Percentiles rank a stretch among this genome's conserved stretches.
phyloP scores from a whole-genome alignment of 2,329 filamentous ascomycete genomes.

The Nannizzia gypsea region DNA sequence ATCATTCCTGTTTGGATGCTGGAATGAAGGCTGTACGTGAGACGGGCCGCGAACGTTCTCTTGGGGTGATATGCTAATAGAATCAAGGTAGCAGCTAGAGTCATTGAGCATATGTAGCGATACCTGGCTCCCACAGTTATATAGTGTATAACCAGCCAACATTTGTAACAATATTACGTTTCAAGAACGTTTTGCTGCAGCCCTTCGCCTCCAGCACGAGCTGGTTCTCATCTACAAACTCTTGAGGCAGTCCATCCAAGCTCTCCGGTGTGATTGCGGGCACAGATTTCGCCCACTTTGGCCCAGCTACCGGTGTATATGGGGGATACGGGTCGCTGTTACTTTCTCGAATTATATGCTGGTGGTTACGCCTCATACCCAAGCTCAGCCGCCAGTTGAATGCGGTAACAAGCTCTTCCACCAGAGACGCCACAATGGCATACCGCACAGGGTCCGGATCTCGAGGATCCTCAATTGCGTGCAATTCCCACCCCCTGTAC shows the following conservation, averaged over 20 bases:
- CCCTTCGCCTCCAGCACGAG: slow-evolving; percentile 15
- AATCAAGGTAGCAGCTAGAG: no score
- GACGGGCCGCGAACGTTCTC: no score
- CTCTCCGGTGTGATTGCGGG: slow-evolving; percentile 6
- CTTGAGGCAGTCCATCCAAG: neutral
- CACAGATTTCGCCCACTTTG: slow-evolving; percentile 16
- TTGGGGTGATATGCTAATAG: no score
- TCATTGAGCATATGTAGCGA: no score
- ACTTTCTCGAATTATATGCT: slow-evolving; percentile 12
- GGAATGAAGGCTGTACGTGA: no score
- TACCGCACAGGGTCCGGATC: slow-evolving; percentile 22
- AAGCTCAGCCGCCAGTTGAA: slow-evolving; percentile 20
- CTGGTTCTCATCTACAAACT: slow-evolving; percentile 8
- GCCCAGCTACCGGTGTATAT: slow-evolving; percentile 12
- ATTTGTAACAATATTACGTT: slow-evolving; percentile 16
- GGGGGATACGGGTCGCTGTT: slow-evolving; percentile 4
- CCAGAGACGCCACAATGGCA: slow-evolving; percentile 20
- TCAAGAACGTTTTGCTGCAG: slow-evolving; percentile 11
- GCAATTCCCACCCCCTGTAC: slow-evolving; percentile 18
- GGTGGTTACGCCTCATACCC: slow-evolving; percentile 15
- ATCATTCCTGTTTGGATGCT: no score
- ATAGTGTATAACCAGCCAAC: slow-evolving; percentile 17
- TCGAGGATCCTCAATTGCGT: slow-evolving; percentile 18
- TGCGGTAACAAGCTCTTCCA: slow-evolving; percentile 18
- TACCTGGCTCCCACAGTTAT: no score